Base-by-base conservation (phyloP, 1,139 yeast genomes). In the Suhomyces terraborum region DNA sequence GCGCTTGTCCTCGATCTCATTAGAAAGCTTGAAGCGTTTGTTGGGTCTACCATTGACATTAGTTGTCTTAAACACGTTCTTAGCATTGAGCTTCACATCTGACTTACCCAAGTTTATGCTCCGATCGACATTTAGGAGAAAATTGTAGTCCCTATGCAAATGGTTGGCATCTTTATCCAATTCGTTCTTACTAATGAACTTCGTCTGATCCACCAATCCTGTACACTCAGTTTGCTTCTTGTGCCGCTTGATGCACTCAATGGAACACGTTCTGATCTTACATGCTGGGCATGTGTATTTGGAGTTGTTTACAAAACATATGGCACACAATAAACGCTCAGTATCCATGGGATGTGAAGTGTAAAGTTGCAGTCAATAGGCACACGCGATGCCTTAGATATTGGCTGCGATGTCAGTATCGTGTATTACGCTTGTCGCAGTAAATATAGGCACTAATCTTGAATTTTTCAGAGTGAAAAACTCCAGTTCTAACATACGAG, bases 221-320 rank as follows among this genome's bases (percentile, higher is more conserved):
- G 80, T 63, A 58, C 98, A 91, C 23, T 72, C 70, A 8, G 75
- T 67, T 43, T 75, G 76, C 9, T 53, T 55, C 61, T 89, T 88
- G 58, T 91, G 98, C 24, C 70, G 57, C 47, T 77, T 79, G 18
- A 85, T 87, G 63, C 97, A 91, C 4, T 55, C 72, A 10, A 86
- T 58, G 0, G 87, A 80, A 59, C 98, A 91, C 0, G 94, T 84
- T 43, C 67, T 72, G 12, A 68, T 59, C 7, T 66, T 67, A 57
- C 98, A 91, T 8, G 85, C 83, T 0, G 98, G 97, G 59, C 98
- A 91, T n/a, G 75, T 81, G 59, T 91, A 91, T 55, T 82, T 86
- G 43, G 71, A 61, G 16, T 58, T 61, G 17, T 67, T 60, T 17
- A 55, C 53, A 8, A 68, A 67, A 51, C 93, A 84, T 22, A 82